Evolutionary conservation across 768 basidiomycete species (phyloP), one percentile per base, ranked within the genome.

Genomic region (Lactarius psammicola): DNA sequence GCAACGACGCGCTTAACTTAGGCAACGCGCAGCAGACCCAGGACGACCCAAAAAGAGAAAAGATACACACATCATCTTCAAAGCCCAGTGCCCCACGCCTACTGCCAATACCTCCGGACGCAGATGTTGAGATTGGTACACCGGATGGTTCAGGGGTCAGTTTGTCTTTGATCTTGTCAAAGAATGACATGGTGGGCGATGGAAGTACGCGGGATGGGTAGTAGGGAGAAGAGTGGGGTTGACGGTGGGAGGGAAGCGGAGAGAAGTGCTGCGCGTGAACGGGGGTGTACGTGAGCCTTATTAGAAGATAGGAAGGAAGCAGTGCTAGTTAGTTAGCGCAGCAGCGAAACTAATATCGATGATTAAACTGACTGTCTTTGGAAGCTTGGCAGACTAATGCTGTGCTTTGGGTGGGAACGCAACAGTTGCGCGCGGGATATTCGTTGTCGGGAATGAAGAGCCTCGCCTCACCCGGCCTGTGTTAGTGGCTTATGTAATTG

Each of bases 61-160:
- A 63, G 31, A 17, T 7, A 80, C 89, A 82, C 76, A 92, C 90
- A 75, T 92, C 87, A 74, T 92, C 88, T 60, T 89, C 83, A 67
- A 85, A 84, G 17, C 84, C 82, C 75, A 85, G 82, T 18, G 73
- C 70, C 5, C 85, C 87, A 73, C 81, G 80, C 28, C 82, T 84
- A 38, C 73, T 77, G 28, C 86, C 87, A 70, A 88, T 84, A 6
- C 89, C 88, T 55, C 82, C 82, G 33, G 80, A 78, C 59, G 81
- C 78, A 34, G 74, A 74, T 54, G 83, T 75, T 44, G 75, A 62
- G 2, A 77, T 80, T 68, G 70, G 65, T 9, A 70, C 62, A 13
- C 62, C 59, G 33, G 71, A 71, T 78, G 82, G 68, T 76, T 76
- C 78, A 36, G 86, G 85, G 1, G 82, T 71, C 49, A 87, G 70